Conservation (phyloP, 139 green algal species). For the Chlamydomonas schloesseri region DNA sequence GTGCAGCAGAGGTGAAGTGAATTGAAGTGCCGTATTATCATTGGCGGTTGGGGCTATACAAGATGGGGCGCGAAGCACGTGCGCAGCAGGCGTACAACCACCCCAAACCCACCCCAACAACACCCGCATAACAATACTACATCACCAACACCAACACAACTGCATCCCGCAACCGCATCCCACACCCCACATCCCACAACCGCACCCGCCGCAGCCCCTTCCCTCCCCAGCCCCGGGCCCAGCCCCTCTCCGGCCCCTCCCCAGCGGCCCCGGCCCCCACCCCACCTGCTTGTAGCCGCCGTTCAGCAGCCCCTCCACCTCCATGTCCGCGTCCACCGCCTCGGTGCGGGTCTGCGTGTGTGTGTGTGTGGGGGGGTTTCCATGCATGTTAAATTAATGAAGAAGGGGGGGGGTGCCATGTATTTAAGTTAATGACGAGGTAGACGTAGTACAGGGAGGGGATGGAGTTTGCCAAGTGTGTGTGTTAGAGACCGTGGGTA, state of each 20-base stretch:
- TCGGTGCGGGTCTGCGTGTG: constrained; percentile 57
- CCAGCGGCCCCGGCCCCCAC: not conserved
- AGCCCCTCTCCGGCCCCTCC: not conserved
- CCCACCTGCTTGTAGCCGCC: constrained; percentile 60
- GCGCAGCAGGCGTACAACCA: no score
- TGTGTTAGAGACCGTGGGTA: no score
- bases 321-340: constrained; percentile 63
- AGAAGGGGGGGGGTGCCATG: not conserved
- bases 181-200: no score
- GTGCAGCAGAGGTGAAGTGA: not conserved
- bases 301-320: constrained; percentile 77
- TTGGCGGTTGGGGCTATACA: not conserved
- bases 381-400: no score
- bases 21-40: not conserved
- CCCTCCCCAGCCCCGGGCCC: not conserved
- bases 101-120: no score
- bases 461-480: no score
- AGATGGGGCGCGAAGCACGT: not conserved
- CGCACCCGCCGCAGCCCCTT: not conserved
- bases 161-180: no score
- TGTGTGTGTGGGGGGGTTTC: constrained; percentile 21
- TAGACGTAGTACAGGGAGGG: no score
- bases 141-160: no score
- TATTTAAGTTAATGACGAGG: no score
- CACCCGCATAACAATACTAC: no score